Evolutionary conservation across 228 moss, liverwort and hornwort genomes (phyloP).

Genomic region (Sphagnum fallax): DNA sequence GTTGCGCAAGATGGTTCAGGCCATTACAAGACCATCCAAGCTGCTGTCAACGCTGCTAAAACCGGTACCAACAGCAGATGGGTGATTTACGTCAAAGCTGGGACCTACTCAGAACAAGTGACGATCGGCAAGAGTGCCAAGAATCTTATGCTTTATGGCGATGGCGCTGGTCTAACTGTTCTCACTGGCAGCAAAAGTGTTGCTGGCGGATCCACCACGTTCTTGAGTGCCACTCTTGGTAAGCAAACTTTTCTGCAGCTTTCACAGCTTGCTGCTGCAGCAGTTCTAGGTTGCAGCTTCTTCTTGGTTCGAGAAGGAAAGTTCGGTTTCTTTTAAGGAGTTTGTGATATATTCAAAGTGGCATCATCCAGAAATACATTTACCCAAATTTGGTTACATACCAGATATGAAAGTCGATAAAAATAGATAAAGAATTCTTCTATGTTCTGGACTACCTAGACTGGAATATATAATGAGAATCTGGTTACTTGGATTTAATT

Average conservation of each 20-base stretch:
- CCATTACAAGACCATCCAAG: conserved; percentile 24
- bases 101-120: not conserved
- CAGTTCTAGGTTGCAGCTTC: too few relatives aligned
- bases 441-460: too few relatives aligned
- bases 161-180: not conserved
- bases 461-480: too few relatives aligned
- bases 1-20: conserved; percentile 44
- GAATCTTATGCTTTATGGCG: not conserved
- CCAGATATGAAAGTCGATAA: too few relatives aligned
- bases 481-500: too few relatives aligned
- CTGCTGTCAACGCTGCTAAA: conserved; percentile 41
- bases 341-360: too few relatives aligned
- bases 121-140: not conserved
- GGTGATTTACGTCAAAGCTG: conserved; percentile 2
- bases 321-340: too few relatives aligned
- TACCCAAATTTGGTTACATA: too few relatives aligned
- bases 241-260: not conserved
- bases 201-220: not conserved
- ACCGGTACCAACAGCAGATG: not conserved
- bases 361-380: too few relatives aligned
- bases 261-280: too few relatives aligned
- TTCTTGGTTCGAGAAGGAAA: too few relatives aligned
- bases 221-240: conserved; percentile 3
- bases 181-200: conserved; percentile 1
- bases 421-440: too few relatives aligned